Conservation (phyloP, 1,284 basidiomycete genomes). For the Neotropicomus parvogracilis region DNA sequence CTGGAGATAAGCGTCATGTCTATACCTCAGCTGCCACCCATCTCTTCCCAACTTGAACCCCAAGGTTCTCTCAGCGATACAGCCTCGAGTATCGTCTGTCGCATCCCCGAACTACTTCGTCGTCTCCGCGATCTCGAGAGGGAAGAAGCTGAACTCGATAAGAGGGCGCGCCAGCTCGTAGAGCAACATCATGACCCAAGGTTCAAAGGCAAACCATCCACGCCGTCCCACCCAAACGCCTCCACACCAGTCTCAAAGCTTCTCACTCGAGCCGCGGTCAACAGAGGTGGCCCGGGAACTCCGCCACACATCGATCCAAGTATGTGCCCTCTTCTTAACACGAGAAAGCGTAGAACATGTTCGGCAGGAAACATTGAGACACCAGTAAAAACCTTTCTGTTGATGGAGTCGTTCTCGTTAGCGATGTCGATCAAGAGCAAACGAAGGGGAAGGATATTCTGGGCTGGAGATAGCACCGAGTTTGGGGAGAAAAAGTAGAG, state of each 20-base stretch:
- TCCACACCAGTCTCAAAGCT: slow-evolving; percentile 8
- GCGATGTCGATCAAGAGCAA: slow-evolving; percentile 27
- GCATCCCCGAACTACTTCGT: slow-evolving; percentile 20
- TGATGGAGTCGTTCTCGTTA: slow-evolving; percentile 20
- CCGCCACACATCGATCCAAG: slow-evolving; percentile 8
- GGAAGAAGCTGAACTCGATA: slow-evolving; percentile 23
- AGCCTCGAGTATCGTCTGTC: slow-evolving; percentile 15
- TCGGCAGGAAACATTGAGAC: slow-evolving; percentile 21
- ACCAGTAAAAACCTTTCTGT: slow-evolving; percentile 21
- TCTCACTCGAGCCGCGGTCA: not conserved
- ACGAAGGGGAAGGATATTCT: slow-evolving; percentile 27
- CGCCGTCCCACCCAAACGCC: not conserved
- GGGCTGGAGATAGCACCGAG: slow-evolving; percentile 14
- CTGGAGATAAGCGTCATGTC: slow-evolving; percentile 6
- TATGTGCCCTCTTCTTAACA: slow-evolving; percentile 2
- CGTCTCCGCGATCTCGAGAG: slow-evolving; percentile 22
- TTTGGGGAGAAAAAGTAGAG: slow-evolving; percentile 25
- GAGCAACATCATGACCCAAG: not conserved
- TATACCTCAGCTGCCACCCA: not conserved
- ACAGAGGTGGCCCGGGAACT: slow-evolving; percentile 3
- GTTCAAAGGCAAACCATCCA: not conserved
- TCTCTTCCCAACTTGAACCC: not conserved
- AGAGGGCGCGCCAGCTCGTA: slow-evolving; percentile 15
- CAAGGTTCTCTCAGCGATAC: slow-evolving; percentile 14
- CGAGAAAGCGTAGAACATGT: not conserved